phyloP scores from a whole-genome alignment of 2,329 filamentous ascomycete species.

The Fusarium pseudonygamai region DNA sequence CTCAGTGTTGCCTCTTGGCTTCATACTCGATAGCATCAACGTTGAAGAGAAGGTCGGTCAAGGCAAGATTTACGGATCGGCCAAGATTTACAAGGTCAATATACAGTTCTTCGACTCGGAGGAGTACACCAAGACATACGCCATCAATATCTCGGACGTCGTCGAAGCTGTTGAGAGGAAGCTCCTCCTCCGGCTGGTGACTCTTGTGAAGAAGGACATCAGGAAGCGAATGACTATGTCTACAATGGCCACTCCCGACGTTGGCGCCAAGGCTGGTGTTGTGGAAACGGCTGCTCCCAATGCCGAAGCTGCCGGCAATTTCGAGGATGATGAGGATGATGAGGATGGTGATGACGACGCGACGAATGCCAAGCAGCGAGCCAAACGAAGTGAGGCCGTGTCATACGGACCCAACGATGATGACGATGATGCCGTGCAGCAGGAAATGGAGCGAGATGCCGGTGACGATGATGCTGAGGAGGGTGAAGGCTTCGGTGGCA shows the following conservation, averaged over 20 bases:
- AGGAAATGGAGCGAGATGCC: constrained; percentile 67
- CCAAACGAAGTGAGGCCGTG: constrained; percentile 81
- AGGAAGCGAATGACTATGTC: constrained; percentile 78
- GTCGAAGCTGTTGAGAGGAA: constrained; percentile 81
- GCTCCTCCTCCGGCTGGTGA: constrained; percentile 77
- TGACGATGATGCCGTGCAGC: constrained; percentile 81
- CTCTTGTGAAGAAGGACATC: constrained; percentile 78
- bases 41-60: constrained; percentile 83
- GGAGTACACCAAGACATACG: constrained; percentile 88
- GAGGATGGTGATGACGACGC: constrained; percentile 81
- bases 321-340: constrained; percentile 62
- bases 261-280: constrained; percentile 65
- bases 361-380: constrained; percentile 76
- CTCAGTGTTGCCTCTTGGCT: constrained; percentile 82
- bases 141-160: constrained; percentile 81
- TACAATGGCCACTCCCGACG: constrained; percentile 78
- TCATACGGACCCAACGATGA: constrained; percentile 95
- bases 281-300: constrained; percentile 59
- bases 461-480: constrained; percentile 68
- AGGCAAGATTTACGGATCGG: constrained; percentile 73
- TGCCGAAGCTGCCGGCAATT: constrained; percentile 47
- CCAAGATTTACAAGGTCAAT: constrained; percentile 85
- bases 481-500: constrained; percentile 64
- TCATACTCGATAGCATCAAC: constrained; percentile 82
- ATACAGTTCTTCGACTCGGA: constrained; percentile 84